Evolutionary conservation across 2,329 filamentous ascomycete species (phyloP).

Genomic region (Clarireedia monteithiana): DNA sequence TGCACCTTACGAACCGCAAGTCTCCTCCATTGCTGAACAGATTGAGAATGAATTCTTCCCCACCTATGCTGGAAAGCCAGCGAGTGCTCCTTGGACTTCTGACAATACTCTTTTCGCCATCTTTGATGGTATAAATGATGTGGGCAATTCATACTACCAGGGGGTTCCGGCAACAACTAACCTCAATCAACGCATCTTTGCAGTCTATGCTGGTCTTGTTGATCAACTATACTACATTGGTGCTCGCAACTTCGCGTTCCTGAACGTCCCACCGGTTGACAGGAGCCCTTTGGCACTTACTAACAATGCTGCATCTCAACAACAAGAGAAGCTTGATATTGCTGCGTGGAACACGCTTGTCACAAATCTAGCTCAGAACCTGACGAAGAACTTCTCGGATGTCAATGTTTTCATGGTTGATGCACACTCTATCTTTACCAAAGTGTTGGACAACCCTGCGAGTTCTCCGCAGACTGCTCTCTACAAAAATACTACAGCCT

Average conservation of each 20-base stretch:
- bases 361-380: constrained; percentile 31
- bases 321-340: constrained; percentile 37
- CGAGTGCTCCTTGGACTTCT: constrained; percentile 18
- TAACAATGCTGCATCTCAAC: constrained; percentile 31
- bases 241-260: constrained; percentile 48
- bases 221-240: constrained; percentile 44
- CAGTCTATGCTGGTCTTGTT: constrained; percentile 35
- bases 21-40: constrained; percentile 33
- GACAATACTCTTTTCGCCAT: constrained; percentile 19
- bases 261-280: constrained; percentile 53
- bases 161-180: constrained; percentile 25
- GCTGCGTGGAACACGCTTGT: constrained; percentile 43
- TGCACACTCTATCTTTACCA: constrained; percentile 41
- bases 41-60: constrained; percentile 36
- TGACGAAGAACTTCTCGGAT: constrained; percentile 31
- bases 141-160: constrained; percentile 40
- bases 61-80: constrained; percentile 29
- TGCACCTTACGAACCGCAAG: constrained; percentile 29
- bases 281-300: constrained; percentile 40
- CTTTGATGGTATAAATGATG: constrained; percentile 50
- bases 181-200: constrained; percentile 36
- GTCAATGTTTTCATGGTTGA: constrained; percentile 47
- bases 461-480: constrained; percentile 41
- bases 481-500: constrained; percentile 48
- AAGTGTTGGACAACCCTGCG: constrained; percentile 45